Percentiles rank a stretch among this genome's conserved stretches.
Conservation (phyloP, 176 grass and related monocot species). For the Miscanthus lutarioriparius region DNA sequence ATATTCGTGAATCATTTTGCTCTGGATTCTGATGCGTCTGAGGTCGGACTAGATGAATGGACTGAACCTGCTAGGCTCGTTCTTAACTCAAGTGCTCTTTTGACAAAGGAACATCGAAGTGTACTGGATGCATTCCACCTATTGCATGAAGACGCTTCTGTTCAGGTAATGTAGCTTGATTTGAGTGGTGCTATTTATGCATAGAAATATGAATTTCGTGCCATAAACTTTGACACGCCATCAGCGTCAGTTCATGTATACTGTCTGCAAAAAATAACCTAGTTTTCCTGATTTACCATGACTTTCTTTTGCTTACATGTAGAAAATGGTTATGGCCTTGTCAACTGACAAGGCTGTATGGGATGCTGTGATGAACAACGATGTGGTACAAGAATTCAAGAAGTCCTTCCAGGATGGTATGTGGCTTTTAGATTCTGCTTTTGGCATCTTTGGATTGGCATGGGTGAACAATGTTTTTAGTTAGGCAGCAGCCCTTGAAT, state of each 20-base stretch:
- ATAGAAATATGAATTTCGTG: neutral
- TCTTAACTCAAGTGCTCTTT: constrained; percentile 46
- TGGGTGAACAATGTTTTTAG: neutral
- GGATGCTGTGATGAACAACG: constrained; percentile 84
- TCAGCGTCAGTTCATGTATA: neutral
- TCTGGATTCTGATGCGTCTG: constrained; percentile 9
- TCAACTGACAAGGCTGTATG: constrained; percentile 82
- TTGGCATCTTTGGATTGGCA: neutral
- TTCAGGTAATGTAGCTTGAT: constrained; percentile 61
- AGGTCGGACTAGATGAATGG: constrained; percentile 52
- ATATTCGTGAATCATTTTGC: constrained; percentile 38
- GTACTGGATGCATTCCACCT: constrained; percentile 67
- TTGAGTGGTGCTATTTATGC: neutral
- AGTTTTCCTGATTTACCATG: neutral
- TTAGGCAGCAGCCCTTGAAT: neutral
- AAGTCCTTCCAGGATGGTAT: constrained; percentile 69
- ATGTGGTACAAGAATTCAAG: constrained; percentile 78
- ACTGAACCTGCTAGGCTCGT: constrained; percentile 55
- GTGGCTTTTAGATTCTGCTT: neutral
- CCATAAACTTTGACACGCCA: neutral
- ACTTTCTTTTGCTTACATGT: constrained; percentile 9
- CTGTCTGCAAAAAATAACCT: neutral
- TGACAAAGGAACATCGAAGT: constrained; percentile 51
- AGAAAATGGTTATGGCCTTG: constrained; percentile 94
- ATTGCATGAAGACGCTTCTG: constrained; percentile 49